phyloP scores from a whole-genome alignment of 1,139 yeast genomes.

The Candida glucosophila region DNA sequence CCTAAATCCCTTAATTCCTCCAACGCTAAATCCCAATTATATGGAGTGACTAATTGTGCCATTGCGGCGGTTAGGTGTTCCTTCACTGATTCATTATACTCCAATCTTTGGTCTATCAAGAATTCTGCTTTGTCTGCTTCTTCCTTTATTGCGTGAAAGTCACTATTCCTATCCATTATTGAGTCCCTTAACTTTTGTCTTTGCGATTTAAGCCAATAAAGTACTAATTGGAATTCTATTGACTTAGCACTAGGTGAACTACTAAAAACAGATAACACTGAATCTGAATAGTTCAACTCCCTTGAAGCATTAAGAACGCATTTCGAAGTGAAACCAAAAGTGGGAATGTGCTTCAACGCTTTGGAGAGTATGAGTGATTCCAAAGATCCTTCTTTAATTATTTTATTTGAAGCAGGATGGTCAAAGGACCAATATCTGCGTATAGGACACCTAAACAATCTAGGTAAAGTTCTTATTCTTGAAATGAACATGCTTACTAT shows the following conservation, averaged over 20 bases:
- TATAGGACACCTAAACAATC: too few species aligned
- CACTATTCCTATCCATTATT: constrained; percentile 18
- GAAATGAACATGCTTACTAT: too few species aligned
- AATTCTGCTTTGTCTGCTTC: constrained; percentile 55
- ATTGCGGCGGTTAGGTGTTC: constrained; percentile 39
- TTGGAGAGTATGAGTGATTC: constrained; percentile 27
- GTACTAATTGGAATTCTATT: constrained; percentile 39
- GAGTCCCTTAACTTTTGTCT: constrained; percentile 25
- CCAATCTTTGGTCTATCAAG: constrained; percentile 53
- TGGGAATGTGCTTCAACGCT: constrained; percentile 50
- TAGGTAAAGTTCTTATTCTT: too few species aligned
- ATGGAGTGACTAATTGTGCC: constrained; percentile 47
- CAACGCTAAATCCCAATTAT: constrained; percentile 40
- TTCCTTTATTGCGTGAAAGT: constrained; percentile 19
- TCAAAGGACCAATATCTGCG: constrained; percentile 31
- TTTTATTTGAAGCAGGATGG: constrained; percentile 26
- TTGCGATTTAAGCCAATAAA: constrained; percentile 31
- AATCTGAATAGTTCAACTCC: constrained; percentile 55
- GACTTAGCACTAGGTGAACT: constrained; percentile 21
- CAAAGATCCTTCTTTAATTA: constrained; percentile 19
- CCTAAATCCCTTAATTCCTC: constrained; percentile 66
- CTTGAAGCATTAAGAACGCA: constrained; percentile 58
- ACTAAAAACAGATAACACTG: constrained; percentile 52
- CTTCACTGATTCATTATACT: constrained; percentile 50
- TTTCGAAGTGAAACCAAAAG: constrained; percentile 54